Evolutionary conservation across 441 rosid genomes (phyloP).

Genomic region (Flueggea neowawraea): DNA sequence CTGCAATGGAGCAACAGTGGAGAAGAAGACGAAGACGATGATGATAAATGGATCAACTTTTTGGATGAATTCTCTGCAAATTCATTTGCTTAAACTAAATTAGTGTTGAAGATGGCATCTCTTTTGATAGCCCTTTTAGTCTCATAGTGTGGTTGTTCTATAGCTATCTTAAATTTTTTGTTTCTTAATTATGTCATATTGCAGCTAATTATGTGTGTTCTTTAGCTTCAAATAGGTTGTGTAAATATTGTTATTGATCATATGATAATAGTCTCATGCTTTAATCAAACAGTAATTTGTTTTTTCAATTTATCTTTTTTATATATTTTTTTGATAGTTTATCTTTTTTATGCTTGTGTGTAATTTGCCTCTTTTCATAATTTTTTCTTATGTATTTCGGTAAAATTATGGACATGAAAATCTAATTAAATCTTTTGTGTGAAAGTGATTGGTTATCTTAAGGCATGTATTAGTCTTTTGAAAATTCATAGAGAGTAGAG

Average conservation of each 20-base stretch:
- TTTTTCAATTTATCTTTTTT: no score
- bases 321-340: no score
- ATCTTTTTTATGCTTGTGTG: no score
- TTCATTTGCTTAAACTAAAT: conserved; percentile 25
- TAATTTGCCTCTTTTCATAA: no score
- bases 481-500: no score
- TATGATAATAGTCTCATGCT: background rate
- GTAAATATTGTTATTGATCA: conserved; percentile 8
- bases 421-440: no score
- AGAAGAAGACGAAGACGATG: conserved; percentile 61
- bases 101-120: background rate
- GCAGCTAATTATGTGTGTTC: background rate
- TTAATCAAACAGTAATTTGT: no score
- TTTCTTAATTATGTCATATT: conserved; percentile 9
- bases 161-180: conserved; percentile 2
- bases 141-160: conserved; percentile 4
- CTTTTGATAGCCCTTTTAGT: no score
- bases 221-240: conserved; percentile 7
- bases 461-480: no score
- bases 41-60: conserved; percentile 61
- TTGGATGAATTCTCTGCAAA: conserved; percentile 63
- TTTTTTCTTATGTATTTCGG: no score
- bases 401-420: no score
- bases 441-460: no score
- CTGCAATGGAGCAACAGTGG: conserved; percentile 31